Evolutionary conservation across 257 asterid species (phyloP).

Genomic region (Nyctanthes arbortristis): DNA sequence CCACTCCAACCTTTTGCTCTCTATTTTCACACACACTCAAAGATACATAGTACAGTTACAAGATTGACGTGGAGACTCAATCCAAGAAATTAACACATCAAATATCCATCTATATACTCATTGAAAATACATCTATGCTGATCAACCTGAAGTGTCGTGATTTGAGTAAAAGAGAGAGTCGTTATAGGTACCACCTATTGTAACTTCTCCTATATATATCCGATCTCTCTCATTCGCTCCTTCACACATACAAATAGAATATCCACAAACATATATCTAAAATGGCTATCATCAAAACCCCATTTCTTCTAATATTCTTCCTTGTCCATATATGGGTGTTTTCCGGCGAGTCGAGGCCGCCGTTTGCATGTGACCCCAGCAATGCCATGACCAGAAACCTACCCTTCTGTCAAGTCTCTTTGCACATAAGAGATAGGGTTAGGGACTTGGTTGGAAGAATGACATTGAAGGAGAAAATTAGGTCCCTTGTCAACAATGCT

Average conservation of each 20-base stretch:
- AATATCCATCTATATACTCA: no score
- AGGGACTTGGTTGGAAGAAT: constrained; percentile 64
- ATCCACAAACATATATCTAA: neutral
- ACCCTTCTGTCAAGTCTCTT: constrained; percentile 53
- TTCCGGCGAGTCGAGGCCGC: constrained; percentile 45
- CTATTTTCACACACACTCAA: neutral
- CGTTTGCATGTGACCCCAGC: constrained; percentile 75
- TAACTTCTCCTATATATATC: constrained; percentile 36
- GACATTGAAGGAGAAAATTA: constrained; percentile 65
- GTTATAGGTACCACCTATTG: no score
- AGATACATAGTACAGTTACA: neutral
- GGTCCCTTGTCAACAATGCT: constrained; percentile 75
- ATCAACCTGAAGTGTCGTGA: no score
- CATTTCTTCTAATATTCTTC: constrained; percentile 19
- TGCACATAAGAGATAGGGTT: constrained; percentile 62
- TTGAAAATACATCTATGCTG: no score
- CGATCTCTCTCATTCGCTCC: constrained; percentile 1
- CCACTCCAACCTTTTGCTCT: neutral
- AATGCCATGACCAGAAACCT: constrained; percentile 41
- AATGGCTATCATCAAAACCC: neutral
- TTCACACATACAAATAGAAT: constrained; percentile 16
- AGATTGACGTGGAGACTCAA: constrained; percentile 36
- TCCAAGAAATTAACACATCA: constrained; percentile 18
- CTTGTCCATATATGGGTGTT: constrained; percentile 18
- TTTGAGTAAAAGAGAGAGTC: no score